Base-by-base conservation (phyloP, 2,329 filamentous ascomycete species). In the Cercospora janseana region DNA sequence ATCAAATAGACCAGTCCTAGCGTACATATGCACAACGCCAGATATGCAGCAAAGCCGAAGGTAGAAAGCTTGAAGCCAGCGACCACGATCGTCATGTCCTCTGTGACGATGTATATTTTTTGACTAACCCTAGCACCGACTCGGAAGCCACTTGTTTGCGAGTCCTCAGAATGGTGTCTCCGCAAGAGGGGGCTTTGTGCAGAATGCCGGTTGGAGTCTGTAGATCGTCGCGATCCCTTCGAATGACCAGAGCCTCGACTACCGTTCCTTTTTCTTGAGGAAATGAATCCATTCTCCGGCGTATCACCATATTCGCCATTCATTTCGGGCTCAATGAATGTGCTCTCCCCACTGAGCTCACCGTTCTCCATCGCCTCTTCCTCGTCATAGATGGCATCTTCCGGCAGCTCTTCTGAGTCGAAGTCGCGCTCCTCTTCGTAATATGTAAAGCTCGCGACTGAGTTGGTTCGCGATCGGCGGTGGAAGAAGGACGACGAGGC, bases 401-500 rank as follows among this genome's bases (percentile, higher is more conserved):
- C 79, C 7, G 77, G 77, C 12, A 69, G 68, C 68, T 70, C 75
- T 45, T 78, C 74, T 12, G 69, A 70, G 7, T 61, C 63, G 18
- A 56, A 60, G 46, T 87, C 84, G 55, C 88, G 82, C 52, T 88
- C 85, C 49, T 84, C 80, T 49, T 82, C 78, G 65, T 93, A 94
- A 70, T 89, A 96, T 1, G 89, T 83, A 69, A 96, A 97, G 70
- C 89, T 96, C 21, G 91, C 76, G 4, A 80, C 89, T 10, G 92
- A 97, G 64, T 91, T 88, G 59, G 88, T 84, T 62, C 92, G 83
- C 28, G 78, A 76, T 52, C 90, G 82, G 52, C 89, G 87, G 69
- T 95, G 91, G 40, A 83, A 85, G 67, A 98, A 98, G 24, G 89
- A 87, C n/a, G 89, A 90, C 27, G 91, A 79, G 66, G 91, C 96